phyloP scores from a whole-genome alignment of 441 rosid species.

The Geranium incanum region DNA sequence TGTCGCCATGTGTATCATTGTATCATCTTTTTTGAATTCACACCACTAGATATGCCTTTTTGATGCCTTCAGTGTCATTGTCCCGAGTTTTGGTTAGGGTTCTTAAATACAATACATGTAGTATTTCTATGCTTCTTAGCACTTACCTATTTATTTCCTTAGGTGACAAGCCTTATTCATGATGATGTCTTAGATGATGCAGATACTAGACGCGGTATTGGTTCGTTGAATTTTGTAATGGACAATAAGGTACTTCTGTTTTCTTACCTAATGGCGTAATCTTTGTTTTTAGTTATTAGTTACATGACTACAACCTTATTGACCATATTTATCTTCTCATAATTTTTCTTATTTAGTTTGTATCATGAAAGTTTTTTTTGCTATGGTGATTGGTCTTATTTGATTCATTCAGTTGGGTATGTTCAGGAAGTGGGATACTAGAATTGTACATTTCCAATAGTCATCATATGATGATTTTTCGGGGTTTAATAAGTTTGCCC shows the following conservation, averaged over 20 bases:
- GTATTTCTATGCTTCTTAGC: conserved; percentile 4
- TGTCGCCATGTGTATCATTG: neutral
- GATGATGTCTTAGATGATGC: conserved; percentile 98
- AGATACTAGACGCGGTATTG: conserved; percentile 83
- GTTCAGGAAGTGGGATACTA: no score
- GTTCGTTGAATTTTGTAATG: conserved; percentile 81
- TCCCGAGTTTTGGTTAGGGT: neutral
- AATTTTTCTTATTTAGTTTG: no score
- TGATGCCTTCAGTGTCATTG: neutral
- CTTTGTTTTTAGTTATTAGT: no score
- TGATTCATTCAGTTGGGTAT: no score
- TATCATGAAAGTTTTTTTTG: no score
- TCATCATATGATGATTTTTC: no score
- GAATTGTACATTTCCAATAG: no score
- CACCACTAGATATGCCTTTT: neutral
- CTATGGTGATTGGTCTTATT: no score
- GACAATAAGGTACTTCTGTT: conserved; percentile 69
- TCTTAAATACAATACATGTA: neutral
- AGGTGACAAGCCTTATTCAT: conserved; percentile 98
- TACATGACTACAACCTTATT: no score
- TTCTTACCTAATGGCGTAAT: no score
- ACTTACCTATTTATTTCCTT: conserved; percentile 21
- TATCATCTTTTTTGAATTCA: neutral
- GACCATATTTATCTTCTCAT: no score
- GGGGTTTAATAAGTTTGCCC: no score